Base-by-base conservation (phyloP, 2,329 filamentous ascomycete species). In the Sclerotinia minor region DNA sequence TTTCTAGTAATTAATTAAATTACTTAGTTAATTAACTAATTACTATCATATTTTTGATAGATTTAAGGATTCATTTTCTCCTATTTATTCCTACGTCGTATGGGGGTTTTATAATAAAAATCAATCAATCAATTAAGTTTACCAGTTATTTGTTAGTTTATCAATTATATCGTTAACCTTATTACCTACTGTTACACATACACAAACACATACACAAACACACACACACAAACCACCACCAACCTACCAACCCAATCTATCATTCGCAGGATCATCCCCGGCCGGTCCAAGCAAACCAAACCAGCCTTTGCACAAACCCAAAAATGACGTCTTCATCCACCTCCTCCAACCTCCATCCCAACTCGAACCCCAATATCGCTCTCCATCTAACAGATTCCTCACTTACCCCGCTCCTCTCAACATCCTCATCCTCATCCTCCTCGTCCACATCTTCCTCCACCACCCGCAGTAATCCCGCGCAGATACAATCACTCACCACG, bases 341-440 rank as follows among this genome's bases (percentile, higher is more conserved):
- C 15, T 38, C 45, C 21, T 13, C 21, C 32, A 59, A 54, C 3
- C 35, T 38, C 17, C 47, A 68, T 47, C 38, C 26, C 47, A 44
- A 61, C 44, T 5, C 68, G 21, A 66, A 35, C 47, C 58, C 69
- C 32, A 68, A 70, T n/a, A 70, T 75, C n/a, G 68, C 70, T 47
- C 68, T 73, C 44, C 71, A 76, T 66, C 82, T 88, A 69, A 81
- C 84, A 71, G 86, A 88, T 80, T 79, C 81, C 69, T 79, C 83
- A 69, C 81, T 86, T 71, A 85, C 83, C 5, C 84, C 86, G 44
- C 81, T 89, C 71, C 81, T 88, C 74, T 81, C 83, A 68, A 72
- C 74, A 35, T 70, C 75, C 26, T 35, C 58, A 15, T 79, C 77
- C 77, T 65, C 74, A 35, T 70, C 75, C 26, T 35, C 58, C 13